Conservation (phyloP, 2,329 filamentous ascomycete species). For the Colletotrichum ledebouriae region DNA sequence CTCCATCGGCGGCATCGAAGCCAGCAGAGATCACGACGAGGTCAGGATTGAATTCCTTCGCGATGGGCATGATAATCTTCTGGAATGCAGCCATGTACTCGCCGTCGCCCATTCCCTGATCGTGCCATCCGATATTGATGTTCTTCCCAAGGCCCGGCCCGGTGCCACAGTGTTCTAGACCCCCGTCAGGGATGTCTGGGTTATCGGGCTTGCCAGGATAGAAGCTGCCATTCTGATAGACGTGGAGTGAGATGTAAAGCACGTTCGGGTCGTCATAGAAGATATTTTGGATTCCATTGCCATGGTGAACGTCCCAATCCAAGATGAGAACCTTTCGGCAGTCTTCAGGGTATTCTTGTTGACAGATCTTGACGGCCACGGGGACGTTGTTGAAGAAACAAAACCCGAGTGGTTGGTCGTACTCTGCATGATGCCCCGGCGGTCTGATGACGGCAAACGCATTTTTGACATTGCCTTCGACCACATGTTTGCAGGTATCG, state of each 20-base stretch:
- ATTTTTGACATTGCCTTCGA: conserved; percentile 87
- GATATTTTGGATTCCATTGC: conserved; percentile 95
- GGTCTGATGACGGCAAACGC: conserved; percentile 95
- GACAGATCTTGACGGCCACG: conserved; percentile 90
- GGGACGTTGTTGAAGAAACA: conserved; percentile 99
- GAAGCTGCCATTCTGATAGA: conserved; percentile 85
- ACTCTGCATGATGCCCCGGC: conserved; percentile 95
- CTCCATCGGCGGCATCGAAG: conserved; percentile 94
- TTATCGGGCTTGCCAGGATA: conserved; percentile 80
- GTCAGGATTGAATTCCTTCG: conserved; percentile 92
- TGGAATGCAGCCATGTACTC: conserved; percentile 98
- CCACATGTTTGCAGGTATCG: conserved; percentile 94
- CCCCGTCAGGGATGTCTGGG: conserved; percentile 70
- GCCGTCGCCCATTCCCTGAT: conserved; percentile 90
- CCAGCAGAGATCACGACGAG: conserved; percentile 95
- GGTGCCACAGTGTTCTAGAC: conserved; percentile 70
- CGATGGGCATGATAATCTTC: conserved; percentile 95
- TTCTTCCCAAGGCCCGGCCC: conserved; percentile 71
- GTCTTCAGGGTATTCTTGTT: conserved; percentile 80
- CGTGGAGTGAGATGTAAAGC: conserved; percentile 94
- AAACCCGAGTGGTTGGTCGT: conserved; percentile 88
- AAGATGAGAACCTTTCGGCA: conserved; percentile 93
- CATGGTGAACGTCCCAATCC: conserved; percentile 88
- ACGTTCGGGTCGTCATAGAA: conserved; percentile 97
- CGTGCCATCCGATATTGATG: conserved; percentile 76